Conservation (phyloP, 2,329 filamentous ascomycete genomes). For the Ascochyta rabiei region DNA sequence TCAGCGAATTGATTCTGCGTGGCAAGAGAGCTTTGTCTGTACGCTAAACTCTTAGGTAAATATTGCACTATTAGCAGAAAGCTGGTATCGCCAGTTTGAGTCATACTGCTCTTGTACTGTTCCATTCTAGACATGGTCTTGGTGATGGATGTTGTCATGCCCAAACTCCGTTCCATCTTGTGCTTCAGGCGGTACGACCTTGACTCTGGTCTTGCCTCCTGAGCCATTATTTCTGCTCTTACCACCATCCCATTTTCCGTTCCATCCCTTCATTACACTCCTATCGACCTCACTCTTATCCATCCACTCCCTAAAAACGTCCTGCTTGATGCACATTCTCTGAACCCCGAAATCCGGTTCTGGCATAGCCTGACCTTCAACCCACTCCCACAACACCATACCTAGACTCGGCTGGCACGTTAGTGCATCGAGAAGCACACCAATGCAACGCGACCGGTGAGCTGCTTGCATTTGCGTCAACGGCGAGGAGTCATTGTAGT, state of each 20-base stretch:
- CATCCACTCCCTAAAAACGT: not conserved
- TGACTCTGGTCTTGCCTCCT: not conserved
- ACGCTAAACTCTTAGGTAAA: too few species aligned
- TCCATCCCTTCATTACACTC: conserved; percentile 3
- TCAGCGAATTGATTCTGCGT: too few species aligned
- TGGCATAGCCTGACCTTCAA: conserved; percentile 8
- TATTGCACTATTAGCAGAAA: not conserved
- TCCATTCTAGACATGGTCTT: not conserved
- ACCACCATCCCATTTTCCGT: conserved; percentile 1
- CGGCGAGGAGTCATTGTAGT: not conserved
- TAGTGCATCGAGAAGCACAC: conserved; percentile 10
- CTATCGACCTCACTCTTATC: not conserved
- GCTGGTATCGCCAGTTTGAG: not conserved
- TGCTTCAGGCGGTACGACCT: not conserved
- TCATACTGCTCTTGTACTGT: not conserved
- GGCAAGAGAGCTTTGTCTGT: too few species aligned
- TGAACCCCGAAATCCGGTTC: conserved; percentile 5
- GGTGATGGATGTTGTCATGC: not conserved
- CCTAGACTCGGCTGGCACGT: conserved; percentile 14
- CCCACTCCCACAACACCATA: conserved; percentile 9
- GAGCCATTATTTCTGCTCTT: not conserved
- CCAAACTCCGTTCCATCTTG: not conserved
- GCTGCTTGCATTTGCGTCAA: not conserved
- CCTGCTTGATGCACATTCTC: conserved; percentile 2
- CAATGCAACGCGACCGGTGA: conserved; percentile 9